Evolutionary conservation across 768 basidiomycete species (phyloP), one percentile per base, ranked within the genome.

Genomic region (Suillus spraguei): DNA sequence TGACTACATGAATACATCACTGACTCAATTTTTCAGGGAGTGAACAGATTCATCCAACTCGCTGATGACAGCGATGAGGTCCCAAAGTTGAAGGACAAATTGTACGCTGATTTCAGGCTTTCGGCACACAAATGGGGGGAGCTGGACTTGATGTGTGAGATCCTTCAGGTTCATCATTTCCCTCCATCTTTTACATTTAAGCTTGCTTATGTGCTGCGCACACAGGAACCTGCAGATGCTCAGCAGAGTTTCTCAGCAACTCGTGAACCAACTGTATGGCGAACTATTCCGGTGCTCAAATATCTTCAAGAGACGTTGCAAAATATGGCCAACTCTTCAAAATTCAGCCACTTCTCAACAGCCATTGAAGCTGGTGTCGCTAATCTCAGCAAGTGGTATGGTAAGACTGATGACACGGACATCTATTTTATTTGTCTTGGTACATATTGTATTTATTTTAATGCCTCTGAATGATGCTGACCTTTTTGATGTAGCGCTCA

Each of bases 71-170:
- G 65, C 16, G 46, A 75, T 60, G 13, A 39, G 38, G 14, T 14
- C 38, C 38, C 13, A 4, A 39, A 39, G 2, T 14, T 39, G 13
- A 39, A 39, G 38, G 38, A 13, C 2, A 39, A 39, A 10, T 39
- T 5, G 14, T 39, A 39, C 5, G 49, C 60, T 9, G 63, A 74
- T 54, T 75, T 68, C 52, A 61, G 59, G 24, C 64, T 76, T 1
- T 33, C 63, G 5, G 4, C 39, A 1, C 22, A 60, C 4, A 71
- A 77, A 49, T 77, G 76, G 73, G n/a, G 9, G 4, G n/a, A 65
- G 41, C 49, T 77, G 4, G 62, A 63, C 9, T 63, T 73, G 9
- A 71, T 75, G 9, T 60, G 65, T 7, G 71, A 73, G 36, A 70
- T 74, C 35, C 65, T 75, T 22, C 47, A 67, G 66, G 66, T 38